Evolutionary conservation across 768 basidiomycete species (phyloP).

Genomic region (Suillus americanus): DNA sequence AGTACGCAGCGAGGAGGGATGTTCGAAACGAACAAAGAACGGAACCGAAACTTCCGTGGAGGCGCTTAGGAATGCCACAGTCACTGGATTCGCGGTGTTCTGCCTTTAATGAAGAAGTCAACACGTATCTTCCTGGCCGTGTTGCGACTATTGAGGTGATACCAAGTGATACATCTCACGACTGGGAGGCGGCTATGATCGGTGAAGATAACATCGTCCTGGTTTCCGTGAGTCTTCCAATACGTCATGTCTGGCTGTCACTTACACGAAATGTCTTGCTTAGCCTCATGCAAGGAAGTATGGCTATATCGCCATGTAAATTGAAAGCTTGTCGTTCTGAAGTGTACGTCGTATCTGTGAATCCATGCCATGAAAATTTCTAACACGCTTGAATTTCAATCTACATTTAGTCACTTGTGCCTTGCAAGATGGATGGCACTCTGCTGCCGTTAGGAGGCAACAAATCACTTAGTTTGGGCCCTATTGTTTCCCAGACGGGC

Average conservation of each 20-base stretch:
- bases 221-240: slow-evolving; percentile 27
- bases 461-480: neutral
- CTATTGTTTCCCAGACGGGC: neutral
- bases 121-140: slow-evolving; percentile 30
- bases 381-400: neutral
- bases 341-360: neutral
- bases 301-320: slow-evolving; percentile 30
- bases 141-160: slow-evolving; percentile 16
- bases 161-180: neutral
- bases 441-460: neutral
- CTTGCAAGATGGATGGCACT: neutral
- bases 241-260: neutral
- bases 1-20: slow-evolving; percentile 18
- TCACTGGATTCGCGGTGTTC: slow-evolving; percentile 11
- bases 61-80: slow-evolving; percentile 15
- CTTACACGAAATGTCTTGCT: slow-evolving; percentile 1
- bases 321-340: neutral
- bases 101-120: slow-evolving; percentile 23
- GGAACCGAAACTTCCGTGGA: slow-evolving; percentile 15
- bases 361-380: neutral
- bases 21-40: slow-evolving; percentile 8
- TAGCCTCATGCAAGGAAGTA: slow-evolving; percentile 17
- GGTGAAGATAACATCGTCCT: slow-evolving; percentile 35
- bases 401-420: neutral
- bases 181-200: slow-evolving; percentile 35